Percentiles rank a stretch among this genome's conserved stretches.
Conservation (phyloP, 805 yeast species). For the Debaryomyces prosopidis region DNA sequence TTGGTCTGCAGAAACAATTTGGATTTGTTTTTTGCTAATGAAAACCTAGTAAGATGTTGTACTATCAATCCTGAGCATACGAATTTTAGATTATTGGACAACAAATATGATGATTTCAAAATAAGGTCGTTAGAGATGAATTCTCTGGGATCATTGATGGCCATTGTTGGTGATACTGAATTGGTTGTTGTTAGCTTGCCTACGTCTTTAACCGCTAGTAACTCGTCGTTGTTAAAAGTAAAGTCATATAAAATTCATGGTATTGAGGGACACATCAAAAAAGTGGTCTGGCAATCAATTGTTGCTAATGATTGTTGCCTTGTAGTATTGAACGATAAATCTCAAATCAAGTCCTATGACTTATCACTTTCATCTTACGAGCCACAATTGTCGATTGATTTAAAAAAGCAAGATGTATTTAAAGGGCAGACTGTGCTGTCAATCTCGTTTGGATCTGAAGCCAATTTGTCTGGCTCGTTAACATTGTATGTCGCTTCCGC, state of each 20-base stretch:
- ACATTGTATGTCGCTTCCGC: constrained; percentile 28
- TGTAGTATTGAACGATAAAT: constrained; percentile 22
- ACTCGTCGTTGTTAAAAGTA: constrained; percentile 2
- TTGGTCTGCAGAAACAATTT: constrained; percentile 16
- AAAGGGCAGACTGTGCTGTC: constrained; percentile 18
- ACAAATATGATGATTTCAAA: constrained; percentile 20
- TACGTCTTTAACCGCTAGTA: constrained; percentile 8
- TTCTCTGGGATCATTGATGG: constrained; percentile 42
- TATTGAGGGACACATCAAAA: constrained; percentile 15
- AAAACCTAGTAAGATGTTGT: constrained; percentile 32
- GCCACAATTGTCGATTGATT: constrained; percentile 21
- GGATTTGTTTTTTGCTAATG: constrained; percentile 33
- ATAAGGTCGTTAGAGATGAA: constrained; percentile 39
- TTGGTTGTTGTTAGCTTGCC: constrained; percentile 35
- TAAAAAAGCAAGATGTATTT: constrained; percentile 9
- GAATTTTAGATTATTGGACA: constrained; percentile 21
- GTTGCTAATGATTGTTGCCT: constrained; percentile 20
- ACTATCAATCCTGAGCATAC: constrained; percentile 17
- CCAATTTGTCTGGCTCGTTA: constrained; percentile 23
- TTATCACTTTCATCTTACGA: constrained; percentile 14
- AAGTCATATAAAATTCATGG: constrained; percentile 14
- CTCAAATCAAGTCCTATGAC: constrained; percentile 20
- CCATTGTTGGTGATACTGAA: constrained; percentile 33
- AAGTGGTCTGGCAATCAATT: constrained; percentile 27
- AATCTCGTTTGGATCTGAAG: constrained; percentile 29